Evolutionary conservation across 352 stramenopile species (phyloP), one percentile per base, ranked within the genome.

Genomic region (Phytophthora parvispora): DNA sequence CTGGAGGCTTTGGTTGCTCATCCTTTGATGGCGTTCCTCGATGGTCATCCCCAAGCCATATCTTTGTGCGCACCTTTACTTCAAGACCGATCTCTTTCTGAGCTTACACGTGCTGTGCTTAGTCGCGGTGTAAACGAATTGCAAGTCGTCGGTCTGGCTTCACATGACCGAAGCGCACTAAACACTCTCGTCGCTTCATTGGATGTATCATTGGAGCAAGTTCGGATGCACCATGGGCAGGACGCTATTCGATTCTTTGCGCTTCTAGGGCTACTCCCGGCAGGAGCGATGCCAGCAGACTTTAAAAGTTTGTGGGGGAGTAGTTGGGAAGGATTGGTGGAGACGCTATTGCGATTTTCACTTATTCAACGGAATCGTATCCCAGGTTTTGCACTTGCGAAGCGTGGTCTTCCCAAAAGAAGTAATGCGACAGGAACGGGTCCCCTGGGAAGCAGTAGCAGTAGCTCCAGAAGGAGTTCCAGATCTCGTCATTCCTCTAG

Each of bases 11-110:
- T 95, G 15, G 78, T 83, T 16, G 72, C 81, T 12, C 87, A 95
- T 51, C 87, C 87, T 61, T 69, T 95, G 27, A 91, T 95, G 80
- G 85, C 85, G 10, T 95, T 93, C 54, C 72, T 95, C 13, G 87
- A 95, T 54, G 87, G 87, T 25, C 87, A 95, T 18, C 87, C 87
- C 13, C 87, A 95, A 66, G 87, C 87, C 15, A 95, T 95, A 54
- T 92, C 87, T 20, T 62, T 95, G 12, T 95, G 87, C 51, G 85
- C 87, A 2, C 82, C 87, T 3, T 67, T 95, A 29, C 74, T 95
- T 20, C 84, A 92, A 47, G 87, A 95, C 50, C 80, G 87, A 13
- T 93, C 87, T 16, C 61, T 95, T 12, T 81, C 84, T 1, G 87
- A 95, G 58, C 64, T 95, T 28, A 95, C 87, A n/a, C 78, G 87